Base-by-base conservation (phyloP, 1,139 yeast genomes). In the Candida sanyaensis region DNA sequence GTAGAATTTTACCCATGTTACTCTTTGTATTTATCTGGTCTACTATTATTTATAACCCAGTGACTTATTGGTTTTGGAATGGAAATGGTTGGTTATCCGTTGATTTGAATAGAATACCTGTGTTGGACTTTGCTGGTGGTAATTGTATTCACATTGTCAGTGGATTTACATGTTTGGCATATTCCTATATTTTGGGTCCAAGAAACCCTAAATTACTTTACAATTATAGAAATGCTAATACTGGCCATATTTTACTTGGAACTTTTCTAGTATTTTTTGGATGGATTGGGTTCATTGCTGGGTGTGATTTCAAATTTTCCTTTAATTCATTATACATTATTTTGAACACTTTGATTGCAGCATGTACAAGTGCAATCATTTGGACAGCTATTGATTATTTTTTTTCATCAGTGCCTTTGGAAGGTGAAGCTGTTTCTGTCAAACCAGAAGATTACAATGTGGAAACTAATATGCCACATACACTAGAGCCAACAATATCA, bases 31-130 rank as follows among this genome's bases (percentile, higher is more conserved):
- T 80, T 42, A 56, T 71, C 21, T 83, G 88, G 87, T 72, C 83
- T 9, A 66, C 75, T 4, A 61, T 81, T 10, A 80, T 83, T n/a
- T 83, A 83, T 58, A 81, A 81, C 56, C 88, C 88, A 0, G 77
- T 82, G 1, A 81, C 83, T 2, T 81, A 81, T 59, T 83, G 88
- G 88, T 76, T 81, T 55, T 83, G 88, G 88, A 81, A 81, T 59
- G 55, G 63, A 8, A 64, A 74, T 47, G 88, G 88, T 2, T 83
- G 87, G 87, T 70, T 82, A 31, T 69, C 76, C 1, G 62, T 67
- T 0, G 74, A 72, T 48, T 60, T 66, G 39, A 55, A 62, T 29
- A 64, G 66, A 41, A 57, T 75, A 9, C 83, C 84, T 0, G 83
- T 78, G 1, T 64, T 83, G 21, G 88, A 83, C 62, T 82, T 80